phyloP scores from a whole-genome alignment of 1,284 basidiomycete genomes.

The Rhodofomes roseus region DNA sequence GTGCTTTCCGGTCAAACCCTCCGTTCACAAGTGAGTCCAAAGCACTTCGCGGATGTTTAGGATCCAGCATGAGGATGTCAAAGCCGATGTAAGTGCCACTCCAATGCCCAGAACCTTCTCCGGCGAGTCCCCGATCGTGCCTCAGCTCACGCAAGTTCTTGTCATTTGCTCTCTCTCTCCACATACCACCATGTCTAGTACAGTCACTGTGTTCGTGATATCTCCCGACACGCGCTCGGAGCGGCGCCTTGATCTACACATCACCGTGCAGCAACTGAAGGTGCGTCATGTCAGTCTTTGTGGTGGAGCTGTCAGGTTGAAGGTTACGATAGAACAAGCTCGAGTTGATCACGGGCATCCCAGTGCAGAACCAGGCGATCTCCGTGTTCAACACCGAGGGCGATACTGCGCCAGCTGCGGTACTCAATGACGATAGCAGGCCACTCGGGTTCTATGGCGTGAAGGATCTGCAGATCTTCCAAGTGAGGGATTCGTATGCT shows the following conservation, averaged over 20 bases:
- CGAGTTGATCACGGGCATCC: conserved; percentile 89
- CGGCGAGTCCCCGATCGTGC: not conserved
- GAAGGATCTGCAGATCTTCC: conserved; percentile 67
- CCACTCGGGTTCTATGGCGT: conserved; percentile 75
- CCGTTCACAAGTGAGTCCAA: too few species aligned
- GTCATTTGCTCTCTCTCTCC: not conserved
- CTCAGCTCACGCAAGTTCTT: not conserved
- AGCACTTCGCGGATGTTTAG: too few species aligned
- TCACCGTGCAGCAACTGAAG: conserved; percentile 79
- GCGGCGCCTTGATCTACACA: conserved; percentile 71
- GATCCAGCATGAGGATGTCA: not conserved
- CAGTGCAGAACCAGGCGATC: conserved; percentile 67
- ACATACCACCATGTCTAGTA: conserved; percentile 39
- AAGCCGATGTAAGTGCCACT: not conserved
- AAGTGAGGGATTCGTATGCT: conserved; percentile 45
- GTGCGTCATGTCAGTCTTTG: conserved; percentile 32
- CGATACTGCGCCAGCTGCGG: conserved; percentile 46
- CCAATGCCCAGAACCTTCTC: not conserved
- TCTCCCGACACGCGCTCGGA: conserved; percentile 88
- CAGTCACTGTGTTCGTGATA: conserved; percentile 72
- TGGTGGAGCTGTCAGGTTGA: not conserved
- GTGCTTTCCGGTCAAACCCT: too few species aligned
- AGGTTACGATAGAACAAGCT: conserved; percentile 63
- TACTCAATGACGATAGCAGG: conserved; percentile 62
- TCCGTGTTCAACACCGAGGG: conserved; percentile 60